Base-by-base conservation (phyloP, 2,329 filamentous ascomycete species). In the Aspergillus neotritici region DNA sequence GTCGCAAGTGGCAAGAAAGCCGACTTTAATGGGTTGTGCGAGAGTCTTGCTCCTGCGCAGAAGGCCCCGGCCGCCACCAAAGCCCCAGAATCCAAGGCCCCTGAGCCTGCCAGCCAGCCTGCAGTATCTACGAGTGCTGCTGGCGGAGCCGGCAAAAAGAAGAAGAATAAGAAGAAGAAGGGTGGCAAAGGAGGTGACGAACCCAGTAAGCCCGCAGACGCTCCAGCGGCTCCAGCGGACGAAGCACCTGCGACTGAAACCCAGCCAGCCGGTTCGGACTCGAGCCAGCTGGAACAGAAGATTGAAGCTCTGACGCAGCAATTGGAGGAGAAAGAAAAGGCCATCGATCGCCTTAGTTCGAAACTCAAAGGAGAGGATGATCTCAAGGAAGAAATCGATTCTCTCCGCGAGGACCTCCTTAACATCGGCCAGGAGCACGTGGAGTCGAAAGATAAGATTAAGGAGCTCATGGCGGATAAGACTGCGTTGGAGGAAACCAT, bases 111-210 rank as follows among this genome's bases (percentile, higher is more conserved):
- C 33, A 44, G 35, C 8, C 58, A 57, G 41, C 37, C 52, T 15
- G 35, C 51, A 13, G 45, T 44, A 31, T 33, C 53, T 2, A 17
- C 52, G 12, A 42, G 55, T 9, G 56, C 53, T 12, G 58, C 62
- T 3, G 61, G 21, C 21, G 21, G 67, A 11, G 65, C 59, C 11
- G 65, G 71, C 9, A 69, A 70, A 46, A 91, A 89, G 69, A 94
- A 87, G 67, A 94, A 89, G 52, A 87, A 87, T 63, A 94, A 91
- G 73, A 95, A 94, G 77, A 86, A 83, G 67, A 91, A 90, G 72
- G 80, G 79, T 13, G 78, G 75, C 28, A 80, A 78, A 50, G 64
- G 64, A 5, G 63, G 66, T 5, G 66, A 72, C 7, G 65, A 68
- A n/a, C 37, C 57, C 11, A 39, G 51, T 9, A 57, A 62, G 49